Evolutionary conservation across 441 rosid species (phyloP), one percentile per base, ranked within the genome.

Genomic region (Raphanus hybrid): DNA sequence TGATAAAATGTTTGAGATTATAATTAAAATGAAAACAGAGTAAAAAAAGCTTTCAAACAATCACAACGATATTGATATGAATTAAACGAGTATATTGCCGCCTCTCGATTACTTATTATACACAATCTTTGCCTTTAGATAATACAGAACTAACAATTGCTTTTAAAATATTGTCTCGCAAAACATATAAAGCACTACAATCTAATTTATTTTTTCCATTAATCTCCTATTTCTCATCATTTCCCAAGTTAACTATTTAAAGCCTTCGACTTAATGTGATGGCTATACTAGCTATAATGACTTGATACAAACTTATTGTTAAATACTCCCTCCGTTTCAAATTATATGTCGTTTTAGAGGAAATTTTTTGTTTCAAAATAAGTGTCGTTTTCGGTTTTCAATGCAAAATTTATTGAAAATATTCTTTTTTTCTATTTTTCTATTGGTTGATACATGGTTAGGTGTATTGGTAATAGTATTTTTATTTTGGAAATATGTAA

Each of bases 241-340:
- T n/a, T 71, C 14, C 20, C 27, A 71, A 66, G 76, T 66, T 55
- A 77, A 66, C 73, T 66, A 64, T 55, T 5, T 35, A 2, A 43
- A 65, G 68, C 23, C 55, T 71, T 65, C 52, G 32, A 57, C 2
- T 15, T 54, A 37, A 6, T 48, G 48, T 27, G 58, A 70, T 57
- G 60, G 71, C 27, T 64, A 18, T 16, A 27, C 66, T 16, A 18
- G 18, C 18, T 27, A 27, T 27, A 64, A 8, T 70, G 29, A 77
- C 32, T 18, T 54, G 26, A 55, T 3, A 55, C 27, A 8, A 8
- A 52, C 3, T 29, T 29, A 29, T 29, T 18, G 18, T 18, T n/a
- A n/a, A n/a, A n/a, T n/a, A n/a, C n/a, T n/a, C n/a, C n/a, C n/a
- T n/a, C n/a, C n/a, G n/a, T n/a, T n/a, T n/a, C n/a, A n/a, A n/a